These are phyloP conservation scores for Fusarium musae DNA, from an alignment of 2,329 filamentous ascomycete species.

Conservation along the genomic window DNA sequence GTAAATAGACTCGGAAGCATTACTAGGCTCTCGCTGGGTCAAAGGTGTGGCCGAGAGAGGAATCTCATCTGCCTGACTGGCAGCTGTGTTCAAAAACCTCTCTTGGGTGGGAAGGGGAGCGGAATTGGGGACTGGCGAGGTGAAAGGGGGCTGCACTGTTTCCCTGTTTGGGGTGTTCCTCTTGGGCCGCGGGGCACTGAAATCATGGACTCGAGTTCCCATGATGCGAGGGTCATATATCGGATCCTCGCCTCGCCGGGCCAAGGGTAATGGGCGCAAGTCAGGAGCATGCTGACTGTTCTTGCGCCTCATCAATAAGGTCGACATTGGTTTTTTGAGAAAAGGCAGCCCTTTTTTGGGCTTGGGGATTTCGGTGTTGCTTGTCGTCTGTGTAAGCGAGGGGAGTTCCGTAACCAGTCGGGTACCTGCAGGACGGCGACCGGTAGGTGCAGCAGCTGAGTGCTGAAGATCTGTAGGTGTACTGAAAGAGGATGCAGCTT, in stretches of 20 bases:
- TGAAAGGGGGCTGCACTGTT: conserved; percentile 15
- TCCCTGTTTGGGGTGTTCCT: conserved; percentile 39
- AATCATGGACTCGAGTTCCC: conserved; percentile 73
- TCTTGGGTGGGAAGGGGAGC: conserved; percentile 30
- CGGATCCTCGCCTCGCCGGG: conserved; percentile 55
- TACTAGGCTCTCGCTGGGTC: conserved; percentile 45
- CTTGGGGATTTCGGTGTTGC: conserved; percentile 55
- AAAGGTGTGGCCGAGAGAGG: conserved; percentile 28
- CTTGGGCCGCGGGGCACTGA: conserved; percentile 68
- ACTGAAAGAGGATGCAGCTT: conserved; percentile 54
- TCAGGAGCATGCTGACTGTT: conserved; percentile 62
- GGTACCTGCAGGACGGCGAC: conserved; percentile 57
- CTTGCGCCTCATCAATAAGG: conserved; percentile 66
- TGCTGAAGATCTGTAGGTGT: conserved; percentile 62
- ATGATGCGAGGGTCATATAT: conserved; percentile 72
- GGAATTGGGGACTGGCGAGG: conserved; percentile 26
- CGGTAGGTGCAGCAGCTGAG: conserved; percentile 43
- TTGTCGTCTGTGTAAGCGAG: conserved; percentile 44
- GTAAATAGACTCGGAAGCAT: conserved; percentile 48
- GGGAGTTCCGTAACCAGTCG: conserved; percentile 54
- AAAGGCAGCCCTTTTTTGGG: conserved; percentile 67
- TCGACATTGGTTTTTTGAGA: conserved; percentile 69
- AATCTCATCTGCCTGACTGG: conserved; percentile 9
- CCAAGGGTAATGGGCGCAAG: conserved; percentile 53
- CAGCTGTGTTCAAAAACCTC: conserved; percentile 13